phyloP scores from a whole-genome alignment of 345 rosid species.

The Hibiscus trionum region DNA sequence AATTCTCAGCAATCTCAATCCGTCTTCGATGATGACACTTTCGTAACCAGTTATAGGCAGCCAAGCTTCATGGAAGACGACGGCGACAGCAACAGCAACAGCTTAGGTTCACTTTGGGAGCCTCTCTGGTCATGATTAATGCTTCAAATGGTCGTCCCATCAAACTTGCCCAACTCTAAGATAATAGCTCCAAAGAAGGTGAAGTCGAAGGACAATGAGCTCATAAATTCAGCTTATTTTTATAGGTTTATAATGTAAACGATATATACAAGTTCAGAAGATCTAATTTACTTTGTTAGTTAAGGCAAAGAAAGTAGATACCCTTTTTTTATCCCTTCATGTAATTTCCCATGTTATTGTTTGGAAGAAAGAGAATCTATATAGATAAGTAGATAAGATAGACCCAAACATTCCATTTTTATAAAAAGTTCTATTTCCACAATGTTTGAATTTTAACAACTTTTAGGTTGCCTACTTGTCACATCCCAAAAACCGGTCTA shows the following conservation, averaged over 20 bases:
- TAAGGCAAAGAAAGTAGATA: too few relatives aligned
- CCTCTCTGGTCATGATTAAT: slow-evolving; percentile 58
- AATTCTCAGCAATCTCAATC: slow-evolving; percentile 19
- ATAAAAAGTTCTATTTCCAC: too few relatives aligned
- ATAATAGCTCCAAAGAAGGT: slow-evolving; percentile 13
- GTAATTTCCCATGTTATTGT: not conserved
- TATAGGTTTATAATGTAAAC: not conserved
- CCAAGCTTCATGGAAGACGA: slow-evolving; percentile 37
- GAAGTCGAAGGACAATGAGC: slow-evolving; percentile 15
- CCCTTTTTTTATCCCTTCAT: not conserved
- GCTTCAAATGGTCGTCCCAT: not conserved
- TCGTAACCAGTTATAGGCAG: slow-evolving; percentile 19
- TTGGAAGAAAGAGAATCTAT: not conserved
- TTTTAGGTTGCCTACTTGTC: too few relatives aligned
- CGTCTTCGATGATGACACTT: slow-evolving; percentile 11
- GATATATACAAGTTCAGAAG: too few relatives aligned
- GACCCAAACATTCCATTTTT: too few relatives aligned
- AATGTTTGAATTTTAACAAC: too few relatives aligned
- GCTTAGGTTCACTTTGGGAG: slow-evolving; percentile 37
- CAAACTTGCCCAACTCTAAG: slow-evolving; percentile 23
- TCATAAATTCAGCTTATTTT: slow-evolving; percentile 14
- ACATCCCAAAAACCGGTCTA: too few relatives aligned
- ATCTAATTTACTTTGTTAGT: too few relatives aligned
- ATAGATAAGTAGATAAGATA: too few relatives aligned
- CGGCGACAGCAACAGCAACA: not conserved